Evolutionary conservation across 768 basidiomycete genomes (phyloP), one percentile per base, ranked within the genome.

Genomic region (Leccinum broughii): DNA sequence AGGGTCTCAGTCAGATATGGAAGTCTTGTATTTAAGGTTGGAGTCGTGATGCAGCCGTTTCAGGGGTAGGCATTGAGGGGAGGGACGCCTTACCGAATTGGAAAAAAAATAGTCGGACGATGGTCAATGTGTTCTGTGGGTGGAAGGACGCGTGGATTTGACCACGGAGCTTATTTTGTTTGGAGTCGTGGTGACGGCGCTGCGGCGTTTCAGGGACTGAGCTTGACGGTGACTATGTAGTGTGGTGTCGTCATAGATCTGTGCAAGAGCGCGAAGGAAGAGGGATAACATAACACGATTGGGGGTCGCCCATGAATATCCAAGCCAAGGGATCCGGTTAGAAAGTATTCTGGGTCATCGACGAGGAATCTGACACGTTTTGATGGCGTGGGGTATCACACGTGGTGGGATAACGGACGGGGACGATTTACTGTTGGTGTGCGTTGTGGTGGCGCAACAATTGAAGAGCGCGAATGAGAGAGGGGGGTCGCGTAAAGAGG

Each of bases 201-300:
- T 70, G 68, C 68, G 68, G 68, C 68, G 68, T 67, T 56, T 62
- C 68, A 68, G 68, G 63, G 68, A 59, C 56, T 49, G 1, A 10
- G 2, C 5, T 7, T 58, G 7, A 62, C 52, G 57, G 66, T 62
- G 59, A 66, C n/a, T 44, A n/a, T 17, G 41, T n/a, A 60, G 46
- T 10, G 37, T 15, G 0, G 49, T 61, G 56, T 54, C 54, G 58
- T 59, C 53, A 66, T 64, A 2, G 48, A 39, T 34, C 4, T 39
- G 22, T 37, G 34, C 41, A 11, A 41, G 24, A 37, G 44, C 3
- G 41, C 4, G 30, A 57, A 37, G 55, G 1, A 35, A 41, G 17
- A 56, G 63, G 34, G 54, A 58, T 34, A 26, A 34, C 6, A n/a
- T 20, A 2, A 51, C 17, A n/a, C 28, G 6, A 51, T 50, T 26